Base-by-base conservation (phyloP, 768 basidiomycete species). In the Russula olivacea region DNA sequence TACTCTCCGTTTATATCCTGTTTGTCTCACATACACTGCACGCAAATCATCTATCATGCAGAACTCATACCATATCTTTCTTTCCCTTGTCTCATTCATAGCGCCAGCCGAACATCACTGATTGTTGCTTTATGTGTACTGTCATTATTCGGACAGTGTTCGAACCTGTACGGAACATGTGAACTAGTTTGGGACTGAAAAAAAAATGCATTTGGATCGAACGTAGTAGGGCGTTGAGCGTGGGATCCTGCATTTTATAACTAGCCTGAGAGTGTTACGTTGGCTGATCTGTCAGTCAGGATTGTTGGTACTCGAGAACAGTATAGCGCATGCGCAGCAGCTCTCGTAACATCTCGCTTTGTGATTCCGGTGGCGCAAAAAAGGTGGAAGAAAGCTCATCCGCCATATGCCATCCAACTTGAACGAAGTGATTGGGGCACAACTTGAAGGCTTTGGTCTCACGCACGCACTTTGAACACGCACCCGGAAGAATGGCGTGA, bases 91-190 rank as follows among this genome's bases (percentile, higher is more conserved):
- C 48, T 61, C 59, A 56, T 55, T 48, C 47, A 49, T 48, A 19
- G 48, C 55, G 38, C 48, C 40, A 2, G 32, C 36, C 48, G 32
- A 49, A 48, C 34, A 53, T 48, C 55, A 47, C 53, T 56, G 55
- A 63, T 63, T 59, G 52, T 59, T 63, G 41, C 45, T 66, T 68
- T 72, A 74, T 58, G 61, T 54, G 67, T 68, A 69, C 67, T 58
- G 66, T 57, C 64, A 41, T 61, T 36, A 62, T 69, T 59, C 61
- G 58, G 63, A 64, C 63, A 59, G 47, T 43, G 34, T 49, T 19
- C 40, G 45, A 54, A 17, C 28, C 38, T 64, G 63, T 64, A 64
- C 63, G 52, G 47, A 58, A 59, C 55, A 59, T 53, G 63, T 51
- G 57, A 62, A 63, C 36, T 36, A 53, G 62, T 40, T 59, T 48